Conservation (phyloP, 352 stramenopile genomes). For the Phytophthora cactorum region DNA sequence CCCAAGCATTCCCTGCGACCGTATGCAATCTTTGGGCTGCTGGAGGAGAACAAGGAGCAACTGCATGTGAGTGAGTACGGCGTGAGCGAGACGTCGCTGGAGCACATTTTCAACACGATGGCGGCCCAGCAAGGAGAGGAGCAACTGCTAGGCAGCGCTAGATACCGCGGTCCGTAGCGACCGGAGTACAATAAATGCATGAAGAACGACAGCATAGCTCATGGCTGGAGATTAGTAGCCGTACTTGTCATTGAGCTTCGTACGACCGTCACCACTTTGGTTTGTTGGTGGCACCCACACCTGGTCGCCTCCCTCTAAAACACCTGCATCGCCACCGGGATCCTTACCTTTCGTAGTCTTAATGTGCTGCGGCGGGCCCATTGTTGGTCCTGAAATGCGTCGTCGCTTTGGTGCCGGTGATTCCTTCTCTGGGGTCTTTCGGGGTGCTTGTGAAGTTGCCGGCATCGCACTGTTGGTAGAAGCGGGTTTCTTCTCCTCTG, state of each 20-base stretch:
- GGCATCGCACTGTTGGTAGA: not conserved
- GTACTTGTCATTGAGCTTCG: constrained; percentile 86
- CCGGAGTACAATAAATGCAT: constrained; percentile 25
- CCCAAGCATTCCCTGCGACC: constrained; percentile 60
- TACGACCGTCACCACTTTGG: constrained; percentile 86
- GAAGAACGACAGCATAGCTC: not conserved
- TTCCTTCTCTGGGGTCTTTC: constrained; percentile 2
- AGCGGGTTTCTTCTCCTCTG: constrained; percentile 4
- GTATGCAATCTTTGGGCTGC: constrained; percentile 69
- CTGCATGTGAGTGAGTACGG: constrained; percentile 87
- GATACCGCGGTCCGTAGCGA: constrained; percentile 14
- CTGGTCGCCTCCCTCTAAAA: constrained; percentile 76
- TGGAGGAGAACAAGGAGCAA: constrained; percentile 72
- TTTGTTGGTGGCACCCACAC: constrained; percentile 82
- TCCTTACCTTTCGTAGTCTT: constrained; percentile 11
- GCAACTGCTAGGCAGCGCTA: constrained; percentile 45
- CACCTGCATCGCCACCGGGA: constrained; percentile 13
- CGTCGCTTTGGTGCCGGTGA: constrained; percentile 41
- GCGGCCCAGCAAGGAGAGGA: constrained; percentile 78
- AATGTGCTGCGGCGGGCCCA: constrained; percentile 19
- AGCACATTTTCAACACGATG: constrained; percentile 95
- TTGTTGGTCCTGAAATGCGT: constrained; percentile 44
- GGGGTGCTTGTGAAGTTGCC: not conserved
- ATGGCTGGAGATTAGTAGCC: constrained; percentile 58
- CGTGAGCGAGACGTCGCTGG: constrained; percentile 90